Conservation (phyloP, 2,329 filamentous ascomycete species). For the Aspergillus pseudonomiae region DNA sequence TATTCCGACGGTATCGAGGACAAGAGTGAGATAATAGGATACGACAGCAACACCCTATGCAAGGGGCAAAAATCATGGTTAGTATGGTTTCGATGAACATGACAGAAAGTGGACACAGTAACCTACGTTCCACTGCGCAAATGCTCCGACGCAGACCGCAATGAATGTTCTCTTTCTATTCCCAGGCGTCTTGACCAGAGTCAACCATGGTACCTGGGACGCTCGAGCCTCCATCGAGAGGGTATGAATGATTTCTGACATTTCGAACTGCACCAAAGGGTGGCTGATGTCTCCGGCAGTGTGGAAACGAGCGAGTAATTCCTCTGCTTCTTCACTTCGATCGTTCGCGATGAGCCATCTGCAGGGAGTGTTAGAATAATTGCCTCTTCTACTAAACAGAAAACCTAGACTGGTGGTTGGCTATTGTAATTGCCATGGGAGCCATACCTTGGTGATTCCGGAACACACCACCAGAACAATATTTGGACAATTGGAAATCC, state of each 20-base stretch:
- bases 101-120: too few species aligned
- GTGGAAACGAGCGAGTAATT: conserved; percentile 25
- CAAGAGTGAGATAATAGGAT: conserved; percentile 39
- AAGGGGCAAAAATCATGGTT: neutral
- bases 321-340: conserved; percentile 20
- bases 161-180: conserved; percentile 33
- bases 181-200: conserved; percentile 21
- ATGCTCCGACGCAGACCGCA: conserved; percentile 23
- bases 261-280: conserved; percentile 28
- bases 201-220: conserved; percentile 17
- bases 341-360: conserved; percentile 31
- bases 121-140: conserved; percentile 28
- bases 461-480: neutral
- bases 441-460: neutral
- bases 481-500: conserved; percentile 21
- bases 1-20: conserved; percentile 43
- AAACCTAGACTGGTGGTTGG: too few species aligned
- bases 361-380: neutral
- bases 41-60: conserved; percentile 33
- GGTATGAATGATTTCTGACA: conserved; percentile 25
- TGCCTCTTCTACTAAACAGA: neutral
- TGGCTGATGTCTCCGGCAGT: conserved; percentile 21
- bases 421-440: neutral
- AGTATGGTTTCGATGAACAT: neutral
- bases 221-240: conserved; percentile 19